A percentile compares a stretch with the other conserved stretches of the same genome.
These are phyloP conservation scores for Botrytis byssoidea DNA, from an alignment of 2,329 filamentous ascomycete species.

Conservation along the genomic window DNA sequence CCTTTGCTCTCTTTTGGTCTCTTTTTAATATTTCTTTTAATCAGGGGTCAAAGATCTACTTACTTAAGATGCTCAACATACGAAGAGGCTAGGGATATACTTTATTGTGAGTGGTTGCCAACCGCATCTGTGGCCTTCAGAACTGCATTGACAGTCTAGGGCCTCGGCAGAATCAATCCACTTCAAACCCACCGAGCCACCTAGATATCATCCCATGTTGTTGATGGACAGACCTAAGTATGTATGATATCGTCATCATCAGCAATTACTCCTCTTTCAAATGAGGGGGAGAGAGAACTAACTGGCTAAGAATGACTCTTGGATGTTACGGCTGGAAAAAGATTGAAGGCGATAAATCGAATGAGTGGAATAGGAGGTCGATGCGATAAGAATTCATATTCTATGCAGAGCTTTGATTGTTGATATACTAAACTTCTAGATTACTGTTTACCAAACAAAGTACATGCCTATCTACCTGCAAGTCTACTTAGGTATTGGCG, in stretches of 20 bases:
- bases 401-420: neutral
- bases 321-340: neutral
- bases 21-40: neutral
- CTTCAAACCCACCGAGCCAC: neutral
- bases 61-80: neutral
- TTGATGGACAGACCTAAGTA: neutral
- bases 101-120: neutral
- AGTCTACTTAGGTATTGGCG: neutral
- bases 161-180: constrained; percentile 5
- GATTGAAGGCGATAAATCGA: neutral
- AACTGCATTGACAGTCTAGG: neutral
- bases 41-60: neutral
- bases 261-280: neutral
- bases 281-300: neutral
- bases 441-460: neutral
- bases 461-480: neutral
- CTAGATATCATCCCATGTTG: neutral
- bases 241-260: neutral
- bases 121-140: neutral
- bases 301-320: neutral
- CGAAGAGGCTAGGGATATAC: neutral
- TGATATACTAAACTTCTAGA: neutral
- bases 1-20: neutral
- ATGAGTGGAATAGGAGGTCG: no score
- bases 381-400: neutral